Base-by-base conservation (phyloP, 2,329 filamentous ascomycete species). In the Apiospora arundinis region DNA sequence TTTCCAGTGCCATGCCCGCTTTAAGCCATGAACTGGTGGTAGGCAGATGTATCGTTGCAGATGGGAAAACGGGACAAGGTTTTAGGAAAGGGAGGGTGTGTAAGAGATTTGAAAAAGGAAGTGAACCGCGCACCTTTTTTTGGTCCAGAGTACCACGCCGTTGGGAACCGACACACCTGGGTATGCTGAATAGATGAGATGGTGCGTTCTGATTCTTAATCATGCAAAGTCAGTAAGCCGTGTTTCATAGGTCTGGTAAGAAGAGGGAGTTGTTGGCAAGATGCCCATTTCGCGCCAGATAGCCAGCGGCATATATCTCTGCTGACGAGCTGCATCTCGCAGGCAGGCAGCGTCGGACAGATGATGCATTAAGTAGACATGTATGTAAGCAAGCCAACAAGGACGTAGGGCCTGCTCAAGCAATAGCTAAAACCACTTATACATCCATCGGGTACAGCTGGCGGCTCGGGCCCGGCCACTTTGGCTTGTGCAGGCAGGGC, bases 41-140 rank as follows among this genome's bases (percentile, higher is more conserved):
- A 78, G 76, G 76, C 74, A 75, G 72, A 80, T 78, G 78, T 77
- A 80, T 80, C 78, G 78, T 80, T 80, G 77, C 77, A 80, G 76
- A 78, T 77, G 78, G 75, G 72, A 74, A 72, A 75, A 74, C 72
- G 74, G 74, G 75, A 74, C 32, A 63, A n/a, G 56, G 56, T 40
- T 63, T 63, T 12, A 73, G 72, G 73, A 72, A 32, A 63, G 72
- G 71, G 67, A 70, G 70, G 72, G 70, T 71, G 73, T 76, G 74
- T 74, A 73, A 60, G 60, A 72, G 71, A 74, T 67, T 69, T 71
- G 70, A 44, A 72, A 73, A 67, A 70, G 72, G 70, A 73, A 72
- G 74, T 72, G 71, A 74, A 52, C 71, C 75, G 74, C 76, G 76
- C 79, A 79, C 78, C 77, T 78, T 69, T 72, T 44, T 40, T 75